Evolutionary conservation across 2,329 filamentous ascomycete genomes (phyloP).

Genomic region (Sporothrix brunneoviolacea): DNA sequence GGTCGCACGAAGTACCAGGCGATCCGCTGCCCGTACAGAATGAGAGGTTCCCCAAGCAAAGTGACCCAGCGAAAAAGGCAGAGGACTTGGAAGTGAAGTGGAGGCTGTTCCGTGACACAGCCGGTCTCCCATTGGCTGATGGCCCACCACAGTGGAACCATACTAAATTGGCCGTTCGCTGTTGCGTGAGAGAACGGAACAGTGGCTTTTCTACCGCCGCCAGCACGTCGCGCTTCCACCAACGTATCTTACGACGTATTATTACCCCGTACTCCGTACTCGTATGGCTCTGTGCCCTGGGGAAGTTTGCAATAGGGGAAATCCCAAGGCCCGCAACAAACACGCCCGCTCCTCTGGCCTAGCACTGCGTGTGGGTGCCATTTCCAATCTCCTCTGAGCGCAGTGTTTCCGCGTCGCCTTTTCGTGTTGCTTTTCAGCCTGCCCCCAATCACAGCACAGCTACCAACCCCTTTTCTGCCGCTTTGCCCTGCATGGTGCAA

Average conservation of each 20-base stretch:
- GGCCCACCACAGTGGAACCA: background rate
- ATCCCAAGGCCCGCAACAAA: background rate
- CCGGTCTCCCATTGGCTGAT: background rate
- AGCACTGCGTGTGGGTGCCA: too few relatives aligned
- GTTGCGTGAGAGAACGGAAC: background rate
- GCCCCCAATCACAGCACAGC: too few relatives aligned
- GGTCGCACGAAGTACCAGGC: background rate
- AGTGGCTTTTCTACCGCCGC: too few relatives aligned
- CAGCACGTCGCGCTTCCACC: too few relatives aligned
- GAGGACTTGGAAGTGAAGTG: slow-evolving; percentile 8
- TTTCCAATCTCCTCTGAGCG: background rate
- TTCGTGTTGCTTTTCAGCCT: background rate
- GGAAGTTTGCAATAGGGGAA: slow-evolving; percentile 2
- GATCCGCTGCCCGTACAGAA: background rate
- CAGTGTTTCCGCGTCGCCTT: background rate
- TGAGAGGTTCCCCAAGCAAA: background rate
- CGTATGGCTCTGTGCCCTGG: background rate
- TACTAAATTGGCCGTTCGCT: slow-evolving; percentile 3
- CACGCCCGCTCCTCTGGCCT: background rate
- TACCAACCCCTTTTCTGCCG: background rate
- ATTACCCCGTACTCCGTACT: too few relatives aligned
- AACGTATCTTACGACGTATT: too few relatives aligned
- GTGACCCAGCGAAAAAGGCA: slow-evolving; percentile 1
- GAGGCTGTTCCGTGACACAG: background rate
- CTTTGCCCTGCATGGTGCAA: background rate